Percentiles rank a stretch among this genome's conserved stretches.
Conservation (phyloP, 1,284 basidiomycete genomes). For the Gymnopus androsaceus region DNA sequence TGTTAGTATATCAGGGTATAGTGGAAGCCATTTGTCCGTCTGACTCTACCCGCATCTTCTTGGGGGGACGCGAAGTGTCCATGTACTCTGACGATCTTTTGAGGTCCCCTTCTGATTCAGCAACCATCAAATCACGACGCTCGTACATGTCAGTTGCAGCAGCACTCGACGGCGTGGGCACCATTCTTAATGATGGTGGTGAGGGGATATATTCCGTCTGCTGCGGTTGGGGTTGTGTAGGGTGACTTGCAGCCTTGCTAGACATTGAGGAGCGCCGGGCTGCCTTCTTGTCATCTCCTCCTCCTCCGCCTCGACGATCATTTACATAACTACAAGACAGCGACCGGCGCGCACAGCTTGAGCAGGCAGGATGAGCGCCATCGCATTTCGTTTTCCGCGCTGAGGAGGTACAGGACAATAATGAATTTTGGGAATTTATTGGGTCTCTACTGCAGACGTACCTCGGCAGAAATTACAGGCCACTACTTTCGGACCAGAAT, state of each 20-base stretch:
- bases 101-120: constrained; percentile 41
- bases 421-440: too few species aligned
- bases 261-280: constrained; percentile 48
- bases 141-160: constrained; percentile 41
- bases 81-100: constrained; percentile 46
- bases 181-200: constrained; percentile 55
- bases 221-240: constrained; percentile 27
- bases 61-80: constrained; percentile 40
- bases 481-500: constrained; percentile 78
- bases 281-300: constrained; percentile 44
- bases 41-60: constrained; percentile 57
- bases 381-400: constrained; percentile 85
- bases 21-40: neutral
- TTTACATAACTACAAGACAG: constrained; percentile 79
- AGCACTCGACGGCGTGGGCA: constrained; percentile 47
- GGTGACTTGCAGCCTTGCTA: constrained; percentile 32
- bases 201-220: constrained; percentile 44
- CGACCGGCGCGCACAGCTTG: constrained; percentile 72
- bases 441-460: too few species aligned
- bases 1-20: neutral
- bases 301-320: constrained; percentile 41
- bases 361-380: constrained; percentile 75
- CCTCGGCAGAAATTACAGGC: constrained; percentile 84
- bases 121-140: constrained; percentile 34
- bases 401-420: too few species aligned